Base-by-base conservation (phyloP, 352 stramenopile genomes). In the Globisporangium camurandrum region DNA sequence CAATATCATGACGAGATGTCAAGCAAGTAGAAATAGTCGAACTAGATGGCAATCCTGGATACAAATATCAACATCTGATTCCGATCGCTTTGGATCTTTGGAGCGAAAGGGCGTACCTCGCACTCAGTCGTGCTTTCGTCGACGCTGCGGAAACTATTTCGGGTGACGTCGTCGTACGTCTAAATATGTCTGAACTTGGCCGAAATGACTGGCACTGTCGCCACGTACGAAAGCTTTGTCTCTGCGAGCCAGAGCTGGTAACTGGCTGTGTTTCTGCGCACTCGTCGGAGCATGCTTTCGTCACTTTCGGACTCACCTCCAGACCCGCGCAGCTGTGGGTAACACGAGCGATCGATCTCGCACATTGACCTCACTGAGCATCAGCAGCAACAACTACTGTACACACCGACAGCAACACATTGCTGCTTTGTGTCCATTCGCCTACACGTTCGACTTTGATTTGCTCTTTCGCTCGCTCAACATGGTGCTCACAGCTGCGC, bases 401-500 rank as follows among this genome's bases (percentile, higher is more conserved):
- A 24, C 17, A 4, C 17, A 16, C 2, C 14, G 36, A 16, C 22
- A 12, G 0, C 2, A 19, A 5, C 36, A 23, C 12, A 4, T 19
- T 7, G 11, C 34, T 40, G 12, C 16, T 40, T n/a, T 16, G 14
- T 19, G 31, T 46, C 19, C 6, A 30, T 11, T 31, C 31, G 16
- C 27, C 24, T 28, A 27, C 10, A 19, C 31, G 16, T 26, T 10
- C 5, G 4, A n/a, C 11, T n/a, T 38, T 38, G 33, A 38, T 38
- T 12, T 20, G 39, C 12, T 19, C 50, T 16, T 24, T 24, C 22
- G 28, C 19, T 34, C 22, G 6, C 24, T 42, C n/a, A 59, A 26
- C 17, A 87, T 87, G 75, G 69, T 74, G 56, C 51, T 75, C 51
- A 78, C 69, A 43, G 76, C 71, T 42, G 71, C 68, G 36, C 66